A percentile compares a stretch with the other conserved stretches of the same genome.
Evolutionary conservation across 1,139 yeast species (phyloP).

Genomic region (Yamadazyma friedrichii): DNA sequence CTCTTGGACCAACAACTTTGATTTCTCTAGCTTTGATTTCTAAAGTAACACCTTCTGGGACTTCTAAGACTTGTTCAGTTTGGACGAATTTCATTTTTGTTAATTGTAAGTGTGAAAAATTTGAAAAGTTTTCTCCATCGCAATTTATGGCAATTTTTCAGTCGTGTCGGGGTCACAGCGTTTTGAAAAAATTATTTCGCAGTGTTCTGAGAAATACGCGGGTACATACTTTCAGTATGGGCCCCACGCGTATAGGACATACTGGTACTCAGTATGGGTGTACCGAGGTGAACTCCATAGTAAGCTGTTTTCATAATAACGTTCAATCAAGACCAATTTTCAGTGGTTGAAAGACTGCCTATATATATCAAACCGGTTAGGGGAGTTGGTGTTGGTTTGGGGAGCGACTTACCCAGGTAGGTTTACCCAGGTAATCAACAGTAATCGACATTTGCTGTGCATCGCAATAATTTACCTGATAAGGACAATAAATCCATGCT

Average conservation of each 20-base stretch:
- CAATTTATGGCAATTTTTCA: neutral
- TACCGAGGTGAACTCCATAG: conserved; percentile 2
- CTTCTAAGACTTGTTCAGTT: conserved; percentile 86
- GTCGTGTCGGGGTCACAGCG: neutral
- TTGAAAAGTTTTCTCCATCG: conserved; percentile 3
- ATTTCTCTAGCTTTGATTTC: conserved; percentile 88
- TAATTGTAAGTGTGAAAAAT: conserved; percentile 2
- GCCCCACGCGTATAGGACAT: neutral
- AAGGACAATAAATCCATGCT: neutral
- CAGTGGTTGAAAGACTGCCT: no score
- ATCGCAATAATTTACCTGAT: neutral
- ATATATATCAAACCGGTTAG: no score
- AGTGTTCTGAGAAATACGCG: neutral
- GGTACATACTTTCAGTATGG: neutral
- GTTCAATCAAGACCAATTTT: no score
- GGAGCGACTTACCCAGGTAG: no score
- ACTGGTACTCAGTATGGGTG: conserved; percentile 1
- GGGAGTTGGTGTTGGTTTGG: no score
- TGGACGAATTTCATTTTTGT: conserved; percentile 83
- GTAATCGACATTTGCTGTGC: no score
- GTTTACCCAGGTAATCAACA: no score
- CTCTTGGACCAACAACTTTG: conserved; percentile 98
- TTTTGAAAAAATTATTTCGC: no score
- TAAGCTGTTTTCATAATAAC: no score
- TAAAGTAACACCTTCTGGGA: conserved; percentile 95